phyloP scores from a whole-genome alignment of 1,139 yeast genomes.

The Groenewaldozyma sp. region DNA sequence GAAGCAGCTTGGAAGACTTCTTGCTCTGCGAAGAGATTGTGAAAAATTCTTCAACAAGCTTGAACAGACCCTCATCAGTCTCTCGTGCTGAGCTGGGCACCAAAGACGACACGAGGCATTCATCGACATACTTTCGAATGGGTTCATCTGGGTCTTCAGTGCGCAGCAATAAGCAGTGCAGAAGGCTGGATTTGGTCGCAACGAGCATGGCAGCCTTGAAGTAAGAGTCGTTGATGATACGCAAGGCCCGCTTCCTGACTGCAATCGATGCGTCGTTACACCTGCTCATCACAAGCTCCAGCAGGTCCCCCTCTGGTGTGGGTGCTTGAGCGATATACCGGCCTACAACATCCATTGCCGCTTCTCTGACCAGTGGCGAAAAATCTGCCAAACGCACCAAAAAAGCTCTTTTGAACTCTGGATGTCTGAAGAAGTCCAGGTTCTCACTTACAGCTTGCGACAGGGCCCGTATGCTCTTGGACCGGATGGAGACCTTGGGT shows the following conservation, averaged over 20 bases:
- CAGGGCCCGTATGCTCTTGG: background rate
- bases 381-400: background rate
- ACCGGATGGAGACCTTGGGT: background rate
- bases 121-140: background rate
- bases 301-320: background rate
- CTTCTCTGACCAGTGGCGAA: constrained; percentile 2
- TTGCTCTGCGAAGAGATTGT: background rate
- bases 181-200: background rate
- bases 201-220: background rate
- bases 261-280: constrained; percentile 1
- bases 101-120: background rate
- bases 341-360: constrained; percentile 1
- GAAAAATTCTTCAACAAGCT: background rate
- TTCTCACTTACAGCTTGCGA: background rate
- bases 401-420: background rate
- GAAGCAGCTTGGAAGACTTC: background rate
- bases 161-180: constrained; percentile 1
- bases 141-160: background rate
- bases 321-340: background rate
- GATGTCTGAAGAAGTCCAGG: background rate
- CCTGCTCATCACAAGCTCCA: background rate
- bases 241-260: background rate
- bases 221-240: background rate
- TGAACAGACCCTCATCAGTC: background rate
- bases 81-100: background rate